phyloP scores from a whole-genome alignment of 305 asterid genomes.

The Fraxinus ornus region DNA sequence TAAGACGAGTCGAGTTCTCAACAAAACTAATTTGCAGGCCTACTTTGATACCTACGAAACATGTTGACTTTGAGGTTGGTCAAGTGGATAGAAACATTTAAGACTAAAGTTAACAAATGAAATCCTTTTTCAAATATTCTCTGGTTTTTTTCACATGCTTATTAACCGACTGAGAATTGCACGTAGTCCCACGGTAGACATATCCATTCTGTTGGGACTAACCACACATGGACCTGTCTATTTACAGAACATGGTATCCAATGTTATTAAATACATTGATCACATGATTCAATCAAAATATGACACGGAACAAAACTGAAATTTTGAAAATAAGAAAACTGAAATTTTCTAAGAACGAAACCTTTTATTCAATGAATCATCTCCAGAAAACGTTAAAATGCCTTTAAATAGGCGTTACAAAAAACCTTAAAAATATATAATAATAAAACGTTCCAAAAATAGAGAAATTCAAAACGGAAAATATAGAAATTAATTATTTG shows the following conservation, averaged over 20 bases:
- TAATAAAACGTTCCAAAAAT: too few species aligned
- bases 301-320: too few species aligned
- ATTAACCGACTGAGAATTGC: background rate
- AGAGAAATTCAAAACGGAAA: too few species aligned
- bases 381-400: too few species aligned
- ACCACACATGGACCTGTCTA: background rate
- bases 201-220: conserved; percentile 5
- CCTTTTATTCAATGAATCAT: too few species aligned
- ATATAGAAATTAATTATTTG: too few species aligned
- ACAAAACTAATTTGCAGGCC: background rate
- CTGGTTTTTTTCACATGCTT: background rate
- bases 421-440: too few species aligned
- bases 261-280: background rate
- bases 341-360: too few species aligned
- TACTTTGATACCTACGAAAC: background rate
- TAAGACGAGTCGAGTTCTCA: background rate
- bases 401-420: too few species aligned
- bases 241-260: conserved; percentile 7
- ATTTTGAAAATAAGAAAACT: too few species aligned
- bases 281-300: background rate
- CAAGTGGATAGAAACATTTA: background rate
- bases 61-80: background rate
- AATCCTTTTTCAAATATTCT: background rate
- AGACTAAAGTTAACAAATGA: background rate
- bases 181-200: background rate